A percentile compares a stretch with the other conserved stretches of the same genome.
phyloP scores from a whole-genome alignment of 2,329 filamentous ascomycete genomes.

The Aspergillus sp. region DNA sequence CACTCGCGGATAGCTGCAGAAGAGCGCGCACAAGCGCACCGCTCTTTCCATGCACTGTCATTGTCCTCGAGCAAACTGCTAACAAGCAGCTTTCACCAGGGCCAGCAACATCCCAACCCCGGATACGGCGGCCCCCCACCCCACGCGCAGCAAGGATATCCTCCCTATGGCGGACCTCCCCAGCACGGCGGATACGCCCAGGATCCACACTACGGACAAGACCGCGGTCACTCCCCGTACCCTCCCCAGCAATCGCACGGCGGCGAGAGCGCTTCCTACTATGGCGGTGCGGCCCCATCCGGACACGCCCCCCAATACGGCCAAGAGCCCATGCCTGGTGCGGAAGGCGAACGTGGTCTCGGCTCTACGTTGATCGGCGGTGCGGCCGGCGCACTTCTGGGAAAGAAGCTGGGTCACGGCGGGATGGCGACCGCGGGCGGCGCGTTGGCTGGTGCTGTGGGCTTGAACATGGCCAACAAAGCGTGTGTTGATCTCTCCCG shows the following conservation, averaged over 20 bases:
- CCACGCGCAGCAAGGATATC: constrained; percentile 14
- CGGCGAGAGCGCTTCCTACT: constrained; percentile 31
- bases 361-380: constrained; percentile 38
- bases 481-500: constrained; percentile 20
- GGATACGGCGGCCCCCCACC: constrained; percentile 18
- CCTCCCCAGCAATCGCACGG: constrained; percentile 24
- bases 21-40: not conserved
- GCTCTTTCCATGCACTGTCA: not conserved
- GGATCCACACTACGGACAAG: constrained; percentile 19
- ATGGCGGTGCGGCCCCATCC: constrained; percentile 20
- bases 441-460: constrained; percentile 32
- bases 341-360: constrained; percentile 35
- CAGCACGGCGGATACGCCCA: constrained; percentile 18
- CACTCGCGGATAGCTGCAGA: not conserved
- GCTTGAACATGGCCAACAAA: constrained; percentile 29
- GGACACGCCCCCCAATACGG: constrained; percentile 18
- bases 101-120: constrained; percentile 17
- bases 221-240: constrained; percentile 27
- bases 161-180: constrained; percentile 3
- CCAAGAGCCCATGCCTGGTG: constrained; percentile 16
- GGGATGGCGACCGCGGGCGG: constrained; percentile 33
- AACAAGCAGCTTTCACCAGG: constrained; percentile 8
- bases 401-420: constrained; percentile 36
- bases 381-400: constrained; percentile 35
- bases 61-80: too few relatives aligned